Percentiles rank a stretch among this genome's conserved stretches.
These are phyloP conservation scores for Corchorus olitorius DNA, from an alignment of 345 rosid genomes.

Conservation along the genomic window DNA sequence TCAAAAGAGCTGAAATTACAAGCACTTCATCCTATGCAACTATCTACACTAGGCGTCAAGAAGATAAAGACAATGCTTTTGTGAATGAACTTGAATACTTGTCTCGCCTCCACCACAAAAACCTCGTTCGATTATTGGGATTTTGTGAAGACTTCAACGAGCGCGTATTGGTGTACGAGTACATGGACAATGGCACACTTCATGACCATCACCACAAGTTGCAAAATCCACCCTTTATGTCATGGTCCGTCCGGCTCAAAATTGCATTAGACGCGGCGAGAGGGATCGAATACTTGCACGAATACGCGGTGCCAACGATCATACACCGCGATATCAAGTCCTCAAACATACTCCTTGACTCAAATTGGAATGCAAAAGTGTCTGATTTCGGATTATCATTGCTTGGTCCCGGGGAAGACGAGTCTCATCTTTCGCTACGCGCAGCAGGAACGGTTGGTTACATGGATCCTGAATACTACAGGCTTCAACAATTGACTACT, in stretches of 20 bases:
- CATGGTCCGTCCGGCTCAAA: constrained; percentile 64
- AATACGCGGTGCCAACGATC: constrained; percentile 57
- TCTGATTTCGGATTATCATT: constrained; percentile 82
- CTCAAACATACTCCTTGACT: constrained; percentile 66
- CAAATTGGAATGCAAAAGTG: constrained; percentile 62
- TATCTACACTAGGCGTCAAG: constrained; percentile 36
- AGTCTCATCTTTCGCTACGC: constrained; percentile 56
- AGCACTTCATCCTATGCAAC: constrained; percentile 23
- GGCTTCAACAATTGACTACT: constrained; percentile 57
- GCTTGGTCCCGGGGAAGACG: constrained; percentile 57
- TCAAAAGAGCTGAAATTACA: constrained; percentile 68
- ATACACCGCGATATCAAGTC: constrained; percentile 91
- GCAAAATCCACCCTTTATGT: constrained; percentile 39
- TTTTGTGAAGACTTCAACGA: constrained; percentile 69
- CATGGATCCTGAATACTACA: constrained; percentile 81
- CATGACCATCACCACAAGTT: constrained; percentile 70
- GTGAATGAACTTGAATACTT: constrained; percentile 77
- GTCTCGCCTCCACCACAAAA: constrained; percentile 75
- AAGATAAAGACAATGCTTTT: constrained; percentile 69
- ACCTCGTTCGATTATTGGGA: constrained; percentile 66
- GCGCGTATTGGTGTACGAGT: constrained; percentile 63
- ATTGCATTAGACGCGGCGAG: constrained; percentile 75
- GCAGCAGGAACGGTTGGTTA: constrained; percentile 86
- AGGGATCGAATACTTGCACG: constrained; percentile 76
- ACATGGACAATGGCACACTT: constrained; percentile 68